phyloP scores from a whole-genome alignment of 1,284 basidiomycete species.

The Volvariella volvacea region DNA sequence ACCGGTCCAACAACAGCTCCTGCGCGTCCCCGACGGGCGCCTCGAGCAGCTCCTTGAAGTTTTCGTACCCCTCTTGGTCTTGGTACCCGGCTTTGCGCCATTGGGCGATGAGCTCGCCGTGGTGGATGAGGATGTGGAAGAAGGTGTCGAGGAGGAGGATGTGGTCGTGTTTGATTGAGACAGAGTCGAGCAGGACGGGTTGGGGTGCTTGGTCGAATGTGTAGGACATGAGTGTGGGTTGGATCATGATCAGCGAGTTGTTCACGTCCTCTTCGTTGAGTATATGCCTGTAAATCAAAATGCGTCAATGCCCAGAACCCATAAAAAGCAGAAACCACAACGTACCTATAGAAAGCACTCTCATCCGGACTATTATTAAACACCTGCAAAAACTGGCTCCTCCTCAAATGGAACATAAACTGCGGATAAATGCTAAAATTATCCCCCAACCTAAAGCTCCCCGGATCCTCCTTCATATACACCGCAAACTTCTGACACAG shows the following conservation, averaged over 20 bases:
- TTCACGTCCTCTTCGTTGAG: slow-evolving; percentile 98
- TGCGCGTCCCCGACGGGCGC: slow-evolving; percentile 75
- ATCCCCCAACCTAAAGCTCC: slow-evolving; percentile 88
- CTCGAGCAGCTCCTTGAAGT: slow-evolving; percentile 93
- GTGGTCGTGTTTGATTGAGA: slow-evolving; percentile 96
- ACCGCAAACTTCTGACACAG: slow-evolving; percentile 99
- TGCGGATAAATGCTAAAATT: slow-evolving; percentile 99
- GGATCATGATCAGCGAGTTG: slow-evolving; percentile 99
- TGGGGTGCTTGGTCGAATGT: slow-evolving; percentile 87
- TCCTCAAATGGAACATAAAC: slow-evolving; percentile 99
- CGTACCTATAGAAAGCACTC: slow-evolving; percentile 93
- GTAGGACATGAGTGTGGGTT: slow-evolving; percentile 99
- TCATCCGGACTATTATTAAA: slow-evolving; percentile 99
- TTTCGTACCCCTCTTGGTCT: slow-evolving; percentile 98
- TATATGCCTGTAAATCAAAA: slow-evolving; percentile 64
- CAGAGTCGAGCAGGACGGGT: slow-evolving; percentile 94
- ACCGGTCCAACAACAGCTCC: slow-evolving; percentile 92
- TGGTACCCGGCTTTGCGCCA: slow-evolving; percentile 99
- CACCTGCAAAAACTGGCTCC: slow-evolving; percentile 98
- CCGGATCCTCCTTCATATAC: slow-evolving; percentile 97
- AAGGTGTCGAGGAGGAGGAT: slow-evolving; percentile 98
- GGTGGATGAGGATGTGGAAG: slow-evolving; percentile 99
- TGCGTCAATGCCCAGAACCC: slow-evolving; percentile 5
- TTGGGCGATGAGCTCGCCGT: slow-evolving; percentile 94
- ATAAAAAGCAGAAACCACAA: slow-evolving; percentile 4